Conservation (phyloP, 78 protist species). For the Cavenderia fasciculata region DNA sequence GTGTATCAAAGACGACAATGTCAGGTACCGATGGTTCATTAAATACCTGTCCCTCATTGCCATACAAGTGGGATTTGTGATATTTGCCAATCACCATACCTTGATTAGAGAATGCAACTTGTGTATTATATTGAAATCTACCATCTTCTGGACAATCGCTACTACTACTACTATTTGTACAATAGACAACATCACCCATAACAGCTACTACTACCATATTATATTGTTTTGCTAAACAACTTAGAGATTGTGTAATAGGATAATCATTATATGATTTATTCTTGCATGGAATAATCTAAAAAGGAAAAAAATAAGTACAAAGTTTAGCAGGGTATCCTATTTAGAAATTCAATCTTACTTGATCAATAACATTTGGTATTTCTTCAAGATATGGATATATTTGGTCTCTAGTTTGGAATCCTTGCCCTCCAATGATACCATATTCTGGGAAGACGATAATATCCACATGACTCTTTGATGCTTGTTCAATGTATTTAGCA, state of each 20-base stretch:
- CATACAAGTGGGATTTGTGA: conserved; percentile 26
- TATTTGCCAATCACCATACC: conserved; percentile 37
- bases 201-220: background rate
- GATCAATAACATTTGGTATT: conserved; percentile 15
- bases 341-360: background rate
- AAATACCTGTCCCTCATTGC: background rate
- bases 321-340: background rate
- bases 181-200: conserved; percentile 23
- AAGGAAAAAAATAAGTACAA: background rate
- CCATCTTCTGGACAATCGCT: conserved; percentile 17
- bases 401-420: background rate
- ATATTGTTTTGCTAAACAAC: conserved; percentile 9
- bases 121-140: conserved; percentile 39
- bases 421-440: background rate
- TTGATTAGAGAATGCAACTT: conserved; percentile 1
- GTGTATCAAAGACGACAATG: background rate
- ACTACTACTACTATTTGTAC: background rate
- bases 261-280: background rate
- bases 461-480: background rate
- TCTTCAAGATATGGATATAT: background rate
- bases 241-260: conserved; percentile 5
- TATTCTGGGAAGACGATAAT: conserved; percentile 57
- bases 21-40: conserved; percentile 9
- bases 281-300: conserved; percentile 32
- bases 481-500: background rate